Conservation (phyloP, 768 basidiomycete genomes). For the Rhodotorula kratochvilovae region DNA sequence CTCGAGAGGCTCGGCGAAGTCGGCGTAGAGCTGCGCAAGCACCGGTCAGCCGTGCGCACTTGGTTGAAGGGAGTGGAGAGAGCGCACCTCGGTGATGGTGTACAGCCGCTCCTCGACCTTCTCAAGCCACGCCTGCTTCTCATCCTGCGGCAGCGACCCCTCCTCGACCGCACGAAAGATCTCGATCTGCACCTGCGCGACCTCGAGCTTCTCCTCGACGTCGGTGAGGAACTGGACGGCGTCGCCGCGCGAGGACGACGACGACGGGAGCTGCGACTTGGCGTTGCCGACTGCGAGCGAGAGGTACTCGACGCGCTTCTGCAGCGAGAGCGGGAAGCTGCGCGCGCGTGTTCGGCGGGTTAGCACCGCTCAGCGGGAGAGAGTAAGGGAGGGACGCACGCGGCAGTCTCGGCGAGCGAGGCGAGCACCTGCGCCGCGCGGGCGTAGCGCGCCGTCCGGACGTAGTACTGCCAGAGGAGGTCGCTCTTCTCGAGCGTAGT, state of each 20-base stretch:
- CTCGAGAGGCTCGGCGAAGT: constrained; percentile 80
- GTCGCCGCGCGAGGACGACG: constrained; percentile 56
- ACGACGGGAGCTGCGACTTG: constrained; percentile 62
- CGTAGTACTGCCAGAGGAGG: constrained; percentile 94
- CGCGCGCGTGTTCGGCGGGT: not conserved
- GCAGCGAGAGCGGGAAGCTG: constrained; percentile 58
- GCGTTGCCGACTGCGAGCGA: constrained; percentile 93
- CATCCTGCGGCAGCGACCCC: constrained; percentile 40
- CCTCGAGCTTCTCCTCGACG: constrained; percentile 92
- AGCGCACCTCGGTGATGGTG: constrained; percentile 53
- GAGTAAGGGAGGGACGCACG: constrained; percentile 55
- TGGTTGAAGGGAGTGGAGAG: not conserved
- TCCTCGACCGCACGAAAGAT: constrained; percentile 64
- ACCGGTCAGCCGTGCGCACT: not conserved
- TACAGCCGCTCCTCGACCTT: constrained; percentile 53
- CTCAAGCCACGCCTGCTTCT: constrained; percentile 44
- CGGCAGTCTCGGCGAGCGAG: constrained; percentile 72
- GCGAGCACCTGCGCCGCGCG: constrained; percentile 82
- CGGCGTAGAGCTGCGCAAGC: constrained; percentile 66
- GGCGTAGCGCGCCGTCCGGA: constrained; percentile 79
- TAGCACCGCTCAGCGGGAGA: not conserved
- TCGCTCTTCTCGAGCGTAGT: constrained; percentile 74
- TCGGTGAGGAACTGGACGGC: constrained; percentile 89
- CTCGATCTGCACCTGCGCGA: constrained; percentile 94
- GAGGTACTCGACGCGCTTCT: constrained; percentile 79